A percentile compares a stretch with the other conserved stretches of the same genome.
Evolutionary conservation across 306 rosid species (phyloP).

Genomic region (Astragalus glycyphyllos): DNA sequence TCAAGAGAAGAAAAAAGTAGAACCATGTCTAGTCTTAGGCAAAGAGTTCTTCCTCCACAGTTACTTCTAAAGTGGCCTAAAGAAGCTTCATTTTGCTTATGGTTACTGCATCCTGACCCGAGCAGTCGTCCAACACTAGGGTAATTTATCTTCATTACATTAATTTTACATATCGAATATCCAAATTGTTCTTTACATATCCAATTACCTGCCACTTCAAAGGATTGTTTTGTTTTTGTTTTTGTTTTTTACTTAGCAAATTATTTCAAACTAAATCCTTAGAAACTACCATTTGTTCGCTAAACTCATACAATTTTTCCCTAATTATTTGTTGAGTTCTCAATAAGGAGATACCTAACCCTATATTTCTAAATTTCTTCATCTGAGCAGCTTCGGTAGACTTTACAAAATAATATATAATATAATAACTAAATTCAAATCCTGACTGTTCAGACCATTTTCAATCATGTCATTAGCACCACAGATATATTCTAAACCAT

Average conservation of each 20-base stretch:
- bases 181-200: conserved; percentile 25
- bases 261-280: conserved; percentile 16
- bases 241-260: not conserved
- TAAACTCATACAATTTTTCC: not conserved
- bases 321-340: conserved; percentile 10
- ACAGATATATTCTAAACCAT: conserved; percentile 31
- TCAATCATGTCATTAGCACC: conserved; percentile 1
- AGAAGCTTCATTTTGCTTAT: conserved; percentile 96
- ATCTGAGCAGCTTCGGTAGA: conserved; percentile 26
- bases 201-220: not conserved
- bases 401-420: conserved; percentile 11
- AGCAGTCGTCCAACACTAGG: conserved; percentile 80
- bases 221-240: not conserved
- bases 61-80: conserved; percentile 93
- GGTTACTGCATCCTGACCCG: conserved; percentile 95
- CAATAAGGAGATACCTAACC: conserved; percentile 5
- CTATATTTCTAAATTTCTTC: conserved; percentile 13
- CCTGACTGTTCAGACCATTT: conserved; percentile 8
- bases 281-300: conserved; percentile 6
- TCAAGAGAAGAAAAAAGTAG: conserved; percentile 87
- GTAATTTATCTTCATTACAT: conserved; percentile 51
- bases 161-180: conserved; percentile 25
- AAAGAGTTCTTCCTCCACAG: conserved; percentile 99
- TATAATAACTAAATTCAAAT: conserved; percentile 3
- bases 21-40: conserved; percentile 93